Evolutionary conservation across 2,329 filamentous ascomycete species (phyloP), one percentile per base, ranked within the genome.

Genomic region (Penicillium thymicola): DNA sequence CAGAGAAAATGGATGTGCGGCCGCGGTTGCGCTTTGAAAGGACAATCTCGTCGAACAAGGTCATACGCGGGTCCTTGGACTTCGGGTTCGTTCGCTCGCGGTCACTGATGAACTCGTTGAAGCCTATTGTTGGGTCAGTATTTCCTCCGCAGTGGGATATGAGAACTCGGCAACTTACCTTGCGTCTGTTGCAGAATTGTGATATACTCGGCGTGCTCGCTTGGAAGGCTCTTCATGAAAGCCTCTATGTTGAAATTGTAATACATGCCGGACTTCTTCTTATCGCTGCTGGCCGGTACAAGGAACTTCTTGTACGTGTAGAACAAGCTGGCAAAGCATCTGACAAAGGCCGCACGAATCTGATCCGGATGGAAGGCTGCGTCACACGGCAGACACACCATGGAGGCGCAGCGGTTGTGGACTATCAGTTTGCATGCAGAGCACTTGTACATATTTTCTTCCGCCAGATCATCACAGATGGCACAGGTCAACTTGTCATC

Each of bases 271-370:
- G 81, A 76, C 67, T 86, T 87, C 69, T 84, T 85, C 62, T 84
- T 82, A 50, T 86, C 83, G 25, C 82, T 80, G 10, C 75, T 80
- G 16, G 86, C 81, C 5, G 84, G 82, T 23, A 79, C 71, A 58
- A 89, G 77, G 66, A 81, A 87, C 63, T 84, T 83, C 54, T 86
- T 82, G 67, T 89, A 89, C 0, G 86, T 89, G 72, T 88, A 88
- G 61, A 89, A 79, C 55, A 89, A 75, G 64, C 85, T 87, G 32
- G 86, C 85, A 64, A 89, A 88, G 72, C 85, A 88, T 65, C 86
- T 79, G 32, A 87, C 85, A 66, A 89, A 89, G 0, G 85, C 86
- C 16, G 86, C 85, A 18, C 85, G 82, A 41, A 89, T 78, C 69
- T 88, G 85, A 61, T 88, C 85, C 8, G 85, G 79, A 59, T 85